phyloP scores from a whole-genome alignment of 1,284 basidiomycete species.

The Schizophyllum commune region DNA sequence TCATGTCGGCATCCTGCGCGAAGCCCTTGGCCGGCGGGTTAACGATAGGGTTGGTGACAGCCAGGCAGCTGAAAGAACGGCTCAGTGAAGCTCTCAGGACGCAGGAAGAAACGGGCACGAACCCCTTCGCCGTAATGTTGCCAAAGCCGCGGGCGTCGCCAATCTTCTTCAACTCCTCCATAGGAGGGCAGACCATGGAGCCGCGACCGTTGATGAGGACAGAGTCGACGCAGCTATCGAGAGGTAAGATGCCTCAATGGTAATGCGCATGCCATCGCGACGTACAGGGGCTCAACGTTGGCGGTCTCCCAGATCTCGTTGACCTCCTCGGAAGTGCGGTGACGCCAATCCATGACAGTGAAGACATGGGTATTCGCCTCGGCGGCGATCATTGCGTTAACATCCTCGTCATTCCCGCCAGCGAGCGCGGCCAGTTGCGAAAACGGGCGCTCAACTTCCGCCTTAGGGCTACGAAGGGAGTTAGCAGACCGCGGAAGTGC shows the following conservation, averaged over 20 bases:
- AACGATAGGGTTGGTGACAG: background rate
- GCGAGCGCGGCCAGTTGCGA: background rate
- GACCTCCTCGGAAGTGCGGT: constrained; percentile 3
- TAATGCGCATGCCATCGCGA: background rate
- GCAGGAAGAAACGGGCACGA: background rate
- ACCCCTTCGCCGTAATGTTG: constrained; percentile 5
- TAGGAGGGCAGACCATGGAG: constrained; percentile 4
- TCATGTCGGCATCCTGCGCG: constrained; percentile 1
- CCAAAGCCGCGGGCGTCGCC: constrained; percentile 2
- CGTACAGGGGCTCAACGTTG: constrained; percentile 6
- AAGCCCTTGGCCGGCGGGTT: background rate
- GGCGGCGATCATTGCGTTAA: background rate
- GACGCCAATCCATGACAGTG: constrained; percentile 5
- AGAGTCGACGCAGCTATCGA: constrained; percentile 4
- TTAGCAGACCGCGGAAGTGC: background rate
- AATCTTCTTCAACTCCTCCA: background rate
- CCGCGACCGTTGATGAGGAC: constrained; percentile 7
- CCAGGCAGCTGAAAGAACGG: background rate
- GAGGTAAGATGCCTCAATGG: background rate
- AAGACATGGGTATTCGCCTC: background rate
- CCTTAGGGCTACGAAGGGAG: background rate
- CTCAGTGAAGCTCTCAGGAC: background rate
- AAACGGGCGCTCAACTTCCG: background rate
- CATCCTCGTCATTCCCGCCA: background rate
- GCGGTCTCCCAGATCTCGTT: constrained; percentile 2